Evolutionary conservation across 345 rosid species (phyloP), one percentile per base, ranked within the genome.

Genomic region (Gossypium rotundifolium): DNA sequence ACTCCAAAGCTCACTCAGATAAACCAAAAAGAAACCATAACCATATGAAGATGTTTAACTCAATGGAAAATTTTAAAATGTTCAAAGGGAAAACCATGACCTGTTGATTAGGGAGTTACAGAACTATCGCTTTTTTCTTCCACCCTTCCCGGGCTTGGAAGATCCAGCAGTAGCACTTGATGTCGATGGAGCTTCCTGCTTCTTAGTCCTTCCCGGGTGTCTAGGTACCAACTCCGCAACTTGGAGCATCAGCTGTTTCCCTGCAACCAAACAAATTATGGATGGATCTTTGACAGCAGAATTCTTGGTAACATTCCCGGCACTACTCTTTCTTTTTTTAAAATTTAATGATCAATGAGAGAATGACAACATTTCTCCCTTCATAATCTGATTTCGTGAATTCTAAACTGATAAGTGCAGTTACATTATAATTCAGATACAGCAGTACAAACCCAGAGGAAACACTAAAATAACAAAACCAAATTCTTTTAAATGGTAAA

Each of bases 211-310:
- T 75, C 92, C 96, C 0, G 94, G 91, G 80, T 96, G 97, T 72
- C 91, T 85, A 1, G 93, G 97, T 57, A 93, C 96, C 88, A 96
- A 75, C 80, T 93, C 94, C 9, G 97, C 93, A 52, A 93, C 87
- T 73, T 85, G 91, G 79, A 91, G 84, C 99, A 96, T 91, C 76
- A 93, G 79, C 84, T 87, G 88, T 80, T 96, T 91, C 75, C 94
- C 99, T 93, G 88, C 85, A 86, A 74, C 45, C 68, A 27, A 64
- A 16, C 55, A 63, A 70, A 75, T 46, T 49, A 46, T 49, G 71
- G 7, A 23, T 23, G 40, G 57, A 11, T 48, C 71, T 23, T 48
- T 67, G 7, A 46, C 22, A 22, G 17, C 13, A 38, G 55, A 18
- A 12, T 33, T 46, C 9, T 7, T 1, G 7, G 18, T 23, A 11